phyloP scores from a whole-genome alignment of 1,284 basidiomycete species.

The Sphagnurus paluster region DNA sequence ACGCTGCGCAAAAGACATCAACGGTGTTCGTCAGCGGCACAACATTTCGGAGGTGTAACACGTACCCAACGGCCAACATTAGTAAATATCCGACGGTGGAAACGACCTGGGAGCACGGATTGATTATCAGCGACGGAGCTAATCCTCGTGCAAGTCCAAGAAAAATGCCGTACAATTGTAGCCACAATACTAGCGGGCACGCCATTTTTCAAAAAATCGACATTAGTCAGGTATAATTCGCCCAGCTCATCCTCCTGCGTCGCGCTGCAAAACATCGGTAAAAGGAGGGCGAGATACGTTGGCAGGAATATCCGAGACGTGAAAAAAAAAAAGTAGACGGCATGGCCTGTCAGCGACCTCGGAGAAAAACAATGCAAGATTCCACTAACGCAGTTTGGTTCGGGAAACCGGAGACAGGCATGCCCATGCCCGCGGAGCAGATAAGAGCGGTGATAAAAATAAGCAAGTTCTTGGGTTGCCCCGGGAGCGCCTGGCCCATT shows the following conservation, averaged over 20 bases:
- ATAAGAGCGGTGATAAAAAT: conserved; percentile 93
- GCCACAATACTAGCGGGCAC: conserved; percentile 90
- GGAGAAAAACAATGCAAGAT: neutral
- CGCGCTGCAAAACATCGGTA: conserved; percentile 63
- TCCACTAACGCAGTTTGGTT: conserved; percentile 88
- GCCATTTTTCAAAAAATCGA: conserved; percentile 93
- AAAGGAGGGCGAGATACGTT: too few relatives aligned
- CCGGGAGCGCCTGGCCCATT: conserved; percentile 79
- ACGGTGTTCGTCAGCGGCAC: too few relatives aligned
- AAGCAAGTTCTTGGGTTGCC: conserved; percentile 72
- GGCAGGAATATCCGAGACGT: too few relatives aligned
- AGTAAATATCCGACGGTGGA: conserved; percentile 80
- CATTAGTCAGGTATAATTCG: conserved; percentile 79
- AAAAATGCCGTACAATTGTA: conserved; percentile 57
- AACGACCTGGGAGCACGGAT: conserved; percentile 56
- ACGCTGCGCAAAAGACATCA: neutral
- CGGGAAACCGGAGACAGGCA: conserved; percentile 97
- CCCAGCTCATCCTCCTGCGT: conserved; percentile 96
- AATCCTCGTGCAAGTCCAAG: too few relatives aligned
- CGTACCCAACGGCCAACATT: conserved; percentile 70
- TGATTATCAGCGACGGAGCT: conserved; percentile 8
- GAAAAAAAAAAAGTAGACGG: conserved; percentile 1
- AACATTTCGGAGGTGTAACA: conserved; percentile 6
- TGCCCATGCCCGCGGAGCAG: conserved; percentile 96
- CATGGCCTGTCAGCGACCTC: too few relatives aligned